Evolutionary conservation across 768 basidiomycete species (phyloP), one percentile per base, ranked within the genome.

Genomic region (Obba rivulosa): DNA sequence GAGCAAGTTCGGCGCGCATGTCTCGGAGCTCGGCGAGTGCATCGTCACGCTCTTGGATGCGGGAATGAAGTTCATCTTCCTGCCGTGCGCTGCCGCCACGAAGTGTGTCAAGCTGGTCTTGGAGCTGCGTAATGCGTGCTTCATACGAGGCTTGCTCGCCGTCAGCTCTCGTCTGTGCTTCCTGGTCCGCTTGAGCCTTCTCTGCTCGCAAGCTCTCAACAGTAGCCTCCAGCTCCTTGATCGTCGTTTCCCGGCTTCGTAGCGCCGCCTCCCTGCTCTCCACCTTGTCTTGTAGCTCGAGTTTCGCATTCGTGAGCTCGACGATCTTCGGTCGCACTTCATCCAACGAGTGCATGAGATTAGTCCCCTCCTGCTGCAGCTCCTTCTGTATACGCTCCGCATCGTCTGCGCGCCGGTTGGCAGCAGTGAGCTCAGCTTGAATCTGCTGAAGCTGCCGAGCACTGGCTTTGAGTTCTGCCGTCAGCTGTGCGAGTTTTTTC

Each of bases 311-410:
- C 2, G 86, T 89, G 46, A 94, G 71, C 61, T 89, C 83, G 18
- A 91, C 82, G 53, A 92, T 81, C 69, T 92, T 92, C 35, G 87
- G 79, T 24, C 85, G 78, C 80, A 92, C 85, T 65, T 92, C 88
- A 53, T 92, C 84, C 51, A 92, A 67, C n/a, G 86, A 82, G 23
- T 75, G 79, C 81, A 92, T 79, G 28, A 93, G 74, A 45, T 72
- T 75, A n/a, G 77, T 80, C 35, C 90, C 88, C 65, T 93, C 91
- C 0, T 71, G 68, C 58, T 91, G 90, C 3, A 93, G 72, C 50
- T 79, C 81, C 58, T 79, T 78, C 57, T 88, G 83, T 3, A 71
- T 80, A 56, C 70, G 73, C 63, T 91, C 87, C 0, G 86, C 84
- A 54, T 85, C 83, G 34, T 87, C 84, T 5, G 82, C 85, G 3